Evolutionary conservation across 495 filamentous ascomycete species (phyloP), one percentile per base, ranked within the genome.

Genomic region (Penicillium arizonense): DNA sequence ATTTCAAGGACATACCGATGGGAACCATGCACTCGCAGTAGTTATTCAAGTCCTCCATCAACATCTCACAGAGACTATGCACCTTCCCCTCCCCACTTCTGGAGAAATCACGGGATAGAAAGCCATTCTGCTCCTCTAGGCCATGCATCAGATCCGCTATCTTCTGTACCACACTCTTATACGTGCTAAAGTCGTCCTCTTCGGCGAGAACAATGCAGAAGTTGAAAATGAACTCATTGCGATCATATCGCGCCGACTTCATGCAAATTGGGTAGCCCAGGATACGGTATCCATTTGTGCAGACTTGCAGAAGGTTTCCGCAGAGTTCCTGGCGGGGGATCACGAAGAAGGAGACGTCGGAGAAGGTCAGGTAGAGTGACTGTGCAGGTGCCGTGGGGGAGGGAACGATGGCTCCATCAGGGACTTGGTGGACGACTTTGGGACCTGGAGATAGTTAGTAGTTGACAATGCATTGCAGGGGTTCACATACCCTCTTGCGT

Each of bases 11-110:
- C 78, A 30, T 71, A 90, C 87, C 87, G 60, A 96, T 90, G 2
- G 92, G 90, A 58, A 96, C 94, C 92, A 97, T 92, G 81, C 90
- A 96, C 74, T 98, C 94, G 60, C 87, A 90, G 58, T 97, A 98
- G 63, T 95, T 96, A 64, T 97, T 97, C 48, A 98, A 69, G 61
- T 97, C 92, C 72, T 96, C 89, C 74, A 96, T 87, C 49, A 98
- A 78, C 55, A 91, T 91, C 73, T 97, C 91, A 57, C 96, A 85
- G 28, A 98, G 71, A 35, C 84, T 87, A 65, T 90, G 84, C 59
- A 98, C 75, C 79, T 69, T 90, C 59, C 73, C 86, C 61, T 61
- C 81, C 6, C 77, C 76, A 28, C 73, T 70, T 32, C 74, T 73
- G 0, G 71, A 75, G 47, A 68, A 62, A 41, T 77, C 75, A 4